Percentiles rank a stretch among this genome's conserved stretches.
Evolutionary conservation across 805 yeast species (phyloP).

Genomic region (Wickerhamomyces sydowiorum): DNA sequence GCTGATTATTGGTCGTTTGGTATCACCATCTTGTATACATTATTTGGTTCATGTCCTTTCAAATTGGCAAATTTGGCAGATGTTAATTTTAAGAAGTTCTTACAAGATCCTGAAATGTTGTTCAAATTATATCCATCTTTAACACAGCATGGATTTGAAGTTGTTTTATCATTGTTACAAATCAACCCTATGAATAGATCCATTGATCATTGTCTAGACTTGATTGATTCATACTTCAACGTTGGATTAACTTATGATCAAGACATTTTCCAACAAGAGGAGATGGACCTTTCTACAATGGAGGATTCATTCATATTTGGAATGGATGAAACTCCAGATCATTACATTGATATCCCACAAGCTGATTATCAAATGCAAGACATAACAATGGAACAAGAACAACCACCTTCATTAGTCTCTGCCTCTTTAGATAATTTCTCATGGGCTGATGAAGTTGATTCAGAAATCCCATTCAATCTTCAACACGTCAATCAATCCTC

Average conservation of each 20-base stretch:
- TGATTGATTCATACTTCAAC: constrained; percentile 29
- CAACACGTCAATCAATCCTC: neutral
- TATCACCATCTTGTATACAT: constrained; percentile 66
- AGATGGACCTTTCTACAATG: neutral
- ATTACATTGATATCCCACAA: neutral
- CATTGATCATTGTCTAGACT: constrained; percentile 45
- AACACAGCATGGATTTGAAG: constrained; percentile 67
- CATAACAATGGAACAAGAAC: no score
- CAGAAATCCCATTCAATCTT: neutral
- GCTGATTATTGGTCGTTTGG: constrained; percentile 91
- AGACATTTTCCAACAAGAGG: constrained; percentile 40
- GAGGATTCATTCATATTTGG: constrained; percentile 1
- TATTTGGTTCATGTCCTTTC: constrained; percentile 85
- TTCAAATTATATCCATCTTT: constrained; percentile 73
- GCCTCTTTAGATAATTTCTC: neutral
- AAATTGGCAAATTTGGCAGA: constrained; percentile 64
- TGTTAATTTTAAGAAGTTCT: constrained; percentile 61
- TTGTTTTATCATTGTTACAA: constrained; percentile 60
- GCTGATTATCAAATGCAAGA: neutral
- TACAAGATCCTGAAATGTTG: constrained; percentile 59
- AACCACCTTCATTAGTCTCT: neutral
- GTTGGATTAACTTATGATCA: constrained; percentile 61
- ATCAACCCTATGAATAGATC: constrained; percentile 48
- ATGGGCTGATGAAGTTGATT: constrained; percentile 1
- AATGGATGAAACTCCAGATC: constrained; percentile 1